Base-by-base conservation (phyloP, 192 early-diverging fungal species). In the Coemansia javaensis region DNA sequence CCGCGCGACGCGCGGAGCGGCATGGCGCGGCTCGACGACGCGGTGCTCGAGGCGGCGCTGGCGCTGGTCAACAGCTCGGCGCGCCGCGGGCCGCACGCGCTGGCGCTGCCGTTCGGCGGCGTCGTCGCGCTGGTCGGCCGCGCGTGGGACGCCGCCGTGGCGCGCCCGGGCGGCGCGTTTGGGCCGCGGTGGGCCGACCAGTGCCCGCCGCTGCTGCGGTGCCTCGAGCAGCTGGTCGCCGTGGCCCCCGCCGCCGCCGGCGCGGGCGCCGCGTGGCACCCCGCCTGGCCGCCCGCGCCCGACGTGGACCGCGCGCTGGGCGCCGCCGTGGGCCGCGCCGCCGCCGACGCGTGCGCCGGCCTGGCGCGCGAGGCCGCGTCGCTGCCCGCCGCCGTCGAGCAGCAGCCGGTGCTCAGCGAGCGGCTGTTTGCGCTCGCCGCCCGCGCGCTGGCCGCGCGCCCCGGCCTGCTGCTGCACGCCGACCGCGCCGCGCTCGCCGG, bases 391-490 rank as follows among this genome's bases (percentile, higher is more conserved):
- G 69, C 62, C 1, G 47, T 64, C 10, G 69, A 73, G 45, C 69
- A 65, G 49, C 69, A 65, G 62, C 69, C 69, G 15, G 53, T 65
- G 8, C 48, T 73, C 32, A 45, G 20, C 31, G 69, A 73, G 41
- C 44, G 36, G 11, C 25, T 61, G 31, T 57, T 73, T 48, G 69
- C 65, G 6, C 53, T 73, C 23, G 42, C 49, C 31, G 57, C 69
- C 20, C 61, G 62, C 1, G 61, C 52, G 31, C 40, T 73, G 44
- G 53, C 57, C 24, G 32, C 45, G 31, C 62, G 62, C 1, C 50
- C 56, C 1, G 53, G 33, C 35, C 44, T 65, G 28, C 42, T 73
- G 27, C 40, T 30, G 0, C 12, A 24, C 23, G 10, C 53, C 13
- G 45, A 51, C 13, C 44, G 6, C 24, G 28, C 53, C 1, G 41